phyloP scores from a whole-genome alignment of 1,139 yeast genomes.

The Suhomyces panamericanus region DNA sequence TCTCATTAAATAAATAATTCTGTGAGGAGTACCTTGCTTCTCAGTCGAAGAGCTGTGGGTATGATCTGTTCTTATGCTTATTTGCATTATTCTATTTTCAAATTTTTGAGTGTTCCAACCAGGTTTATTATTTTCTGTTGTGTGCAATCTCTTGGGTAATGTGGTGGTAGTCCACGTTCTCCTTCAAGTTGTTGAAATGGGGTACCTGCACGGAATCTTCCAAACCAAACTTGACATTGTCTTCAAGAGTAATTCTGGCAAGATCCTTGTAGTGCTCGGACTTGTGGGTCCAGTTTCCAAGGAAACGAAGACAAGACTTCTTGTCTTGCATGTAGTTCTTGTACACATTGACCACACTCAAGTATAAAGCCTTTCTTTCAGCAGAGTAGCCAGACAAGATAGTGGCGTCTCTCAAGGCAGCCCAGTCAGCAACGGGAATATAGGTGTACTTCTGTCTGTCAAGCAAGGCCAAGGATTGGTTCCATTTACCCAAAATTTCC shows the following conservation, averaged over 20 bases:
- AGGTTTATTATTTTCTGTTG: not conserved
- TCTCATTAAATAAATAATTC: too few relatives aligned
- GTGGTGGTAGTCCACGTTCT: slow-evolving; percentile 31
- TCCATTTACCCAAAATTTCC: slow-evolving; percentile 64
- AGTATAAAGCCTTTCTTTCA: slow-evolving; percentile 56
- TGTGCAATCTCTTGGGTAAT: slow-evolving; percentile 22
- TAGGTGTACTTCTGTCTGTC: slow-evolving; percentile 56
- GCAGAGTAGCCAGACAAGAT: slow-evolving; percentile 46
- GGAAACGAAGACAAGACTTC: slow-evolving; percentile 32
- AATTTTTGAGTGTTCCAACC: too few relatives aligned
- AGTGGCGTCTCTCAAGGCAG: slow-evolving; percentile 79
- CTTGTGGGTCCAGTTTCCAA: slow-evolving; percentile 35
- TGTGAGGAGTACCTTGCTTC: too few relatives aligned
- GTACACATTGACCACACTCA: slow-evolving; percentile 56
- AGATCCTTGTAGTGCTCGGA: slow-evolving; percentile 24
- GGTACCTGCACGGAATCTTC: slow-evolving; percentile 27
- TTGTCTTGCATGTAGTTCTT: slow-evolving; percentile 46
- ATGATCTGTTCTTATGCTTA: too few relatives aligned
- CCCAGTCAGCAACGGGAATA: slow-evolving; percentile 86
- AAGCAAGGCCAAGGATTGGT: slow-evolving; percentile 52
- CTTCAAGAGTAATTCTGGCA: slow-evolving; percentile 23
- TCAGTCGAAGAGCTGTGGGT: too few relatives aligned
- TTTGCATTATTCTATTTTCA: not conserved
- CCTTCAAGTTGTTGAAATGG: slow-evolving; percentile 28
- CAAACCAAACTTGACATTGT: slow-evolving; percentile 19